Conservation (phyloP, 805 yeast genomes). For the Pichia cephalocereana region DNA sequence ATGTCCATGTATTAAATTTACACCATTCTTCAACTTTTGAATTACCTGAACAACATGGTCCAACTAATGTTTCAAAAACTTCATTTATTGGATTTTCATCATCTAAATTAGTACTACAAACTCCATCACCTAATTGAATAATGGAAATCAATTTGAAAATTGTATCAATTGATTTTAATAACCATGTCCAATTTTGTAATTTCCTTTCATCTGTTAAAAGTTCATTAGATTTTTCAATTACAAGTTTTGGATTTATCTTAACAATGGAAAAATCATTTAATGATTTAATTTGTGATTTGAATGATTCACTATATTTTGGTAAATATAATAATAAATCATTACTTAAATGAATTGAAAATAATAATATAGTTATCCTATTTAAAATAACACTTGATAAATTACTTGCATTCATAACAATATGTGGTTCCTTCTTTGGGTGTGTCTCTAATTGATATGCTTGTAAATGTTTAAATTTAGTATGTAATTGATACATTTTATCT, state of each 20-base stretch:
- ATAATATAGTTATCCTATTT: slow-evolving; percentile 18
- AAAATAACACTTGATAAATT: slow-evolving; percentile 27
- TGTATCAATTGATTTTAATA: slow-evolving; percentile 11
- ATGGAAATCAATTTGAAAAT: slow-evolving; percentile 26
- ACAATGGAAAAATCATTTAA: slow-evolving; percentile 18
- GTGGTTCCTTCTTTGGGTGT: slow-evolving; percentile 5
- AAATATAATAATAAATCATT: slow-evolving; percentile 29
- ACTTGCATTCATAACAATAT: slow-evolving; percentile 28
- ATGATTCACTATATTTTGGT: slow-evolving; percentile 16
- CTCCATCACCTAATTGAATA: slow-evolving; percentile 33
- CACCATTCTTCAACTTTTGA: slow-evolving; percentile 10
- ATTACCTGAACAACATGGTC: slow-evolving; percentile 16
- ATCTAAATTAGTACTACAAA: slow-evolving; percentile 12
- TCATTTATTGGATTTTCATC: slow-evolving; percentile 7
- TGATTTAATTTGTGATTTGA: slow-evolving; percentile 15
- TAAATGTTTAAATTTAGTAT: slow-evolving; percentile 3
- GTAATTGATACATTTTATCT: slow-evolving; percentile 3
- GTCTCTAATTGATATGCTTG: slow-evolving; percentile 4
- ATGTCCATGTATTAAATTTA: slow-evolving; percentile 9
- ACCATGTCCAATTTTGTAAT: slow-evolving; percentile 5
- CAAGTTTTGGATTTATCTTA: slow-evolving; percentile 1
- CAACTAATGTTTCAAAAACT: slow-evolving; percentile 15
- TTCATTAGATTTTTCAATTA: slow-evolving; percentile 1
- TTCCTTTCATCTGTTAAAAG: background rate
- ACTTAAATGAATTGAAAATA: slow-evolving; percentile 25